Percentiles rank a stretch among this genome's conserved stretches.
These are phyloP conservation scores for Hypoxylon lienhwacheense DNA, from an alignment of 495 filamentous ascomycete genomes.

Conservation along the genomic window DNA sequence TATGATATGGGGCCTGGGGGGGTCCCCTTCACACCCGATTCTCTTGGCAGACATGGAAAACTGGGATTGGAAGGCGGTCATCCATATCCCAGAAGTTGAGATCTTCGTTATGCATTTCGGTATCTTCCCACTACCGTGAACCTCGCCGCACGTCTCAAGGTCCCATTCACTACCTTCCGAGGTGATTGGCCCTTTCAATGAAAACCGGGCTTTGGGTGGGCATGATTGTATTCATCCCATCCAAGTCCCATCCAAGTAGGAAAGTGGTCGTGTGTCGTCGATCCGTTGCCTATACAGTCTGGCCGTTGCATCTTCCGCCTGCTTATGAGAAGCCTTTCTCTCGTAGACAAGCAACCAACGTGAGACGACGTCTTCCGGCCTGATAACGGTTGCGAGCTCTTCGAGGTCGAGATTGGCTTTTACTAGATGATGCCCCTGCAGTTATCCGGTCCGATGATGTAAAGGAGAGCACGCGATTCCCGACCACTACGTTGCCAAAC, in stretches of 20 bases:
- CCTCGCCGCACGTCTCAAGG: constrained; percentile 11
- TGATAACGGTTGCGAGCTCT: constrained; percentile 22
- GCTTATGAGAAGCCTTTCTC: constrained; percentile 19
- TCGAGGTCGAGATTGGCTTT: constrained; percentile 28
- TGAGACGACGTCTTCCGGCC: constrained; percentile 11
- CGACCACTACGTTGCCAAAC: constrained; percentile 34
- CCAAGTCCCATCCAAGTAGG: constrained; percentile 5
- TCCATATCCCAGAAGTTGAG: constrained; percentile 30
- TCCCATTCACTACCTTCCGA: neutral
- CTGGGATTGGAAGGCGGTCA: constrained; percentile 12
- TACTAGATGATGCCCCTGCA: constrained; percentile 17
- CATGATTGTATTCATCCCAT: constrained; percentile 12
- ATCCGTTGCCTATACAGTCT: constrained; percentile 27
- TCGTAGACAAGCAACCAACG: constrained; percentile 12
- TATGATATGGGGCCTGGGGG: constrained; percentile 19
- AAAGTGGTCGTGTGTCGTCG: constrained; percentile 27
- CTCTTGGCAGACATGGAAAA: constrained; percentile 20
- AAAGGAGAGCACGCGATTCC: constrained; percentile 25
- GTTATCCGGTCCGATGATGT: constrained; percentile 20
- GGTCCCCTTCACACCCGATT: constrained; percentile 7
- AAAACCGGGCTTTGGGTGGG: constrained; percentile 14
- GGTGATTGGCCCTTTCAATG: constrained; percentile 19
- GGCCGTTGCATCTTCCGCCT: constrained; percentile 6
- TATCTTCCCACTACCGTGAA: constrained; percentile 5
- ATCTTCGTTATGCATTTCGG: constrained; percentile 26